Base-by-base conservation (phyloP, 2,329 filamentous ascomycete genomes). In the Fusarium tupiense region DNA sequence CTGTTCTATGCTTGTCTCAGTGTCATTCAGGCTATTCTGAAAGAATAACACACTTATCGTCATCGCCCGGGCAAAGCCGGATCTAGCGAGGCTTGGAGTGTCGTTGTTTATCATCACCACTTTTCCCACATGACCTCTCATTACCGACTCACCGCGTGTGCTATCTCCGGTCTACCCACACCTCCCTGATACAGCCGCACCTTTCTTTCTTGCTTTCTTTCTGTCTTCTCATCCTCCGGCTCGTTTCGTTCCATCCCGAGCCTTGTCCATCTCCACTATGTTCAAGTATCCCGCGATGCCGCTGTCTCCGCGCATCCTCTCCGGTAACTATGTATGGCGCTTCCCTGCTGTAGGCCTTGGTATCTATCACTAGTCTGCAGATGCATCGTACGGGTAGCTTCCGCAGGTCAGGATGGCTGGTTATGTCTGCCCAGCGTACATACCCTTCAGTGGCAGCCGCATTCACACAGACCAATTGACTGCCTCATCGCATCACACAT, bases 81-180 rank as follows among this genome's bases (percentile, higher is more conserved):
- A 59, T 72, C 46, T 35, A 53, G 57, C 44, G 40, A 66, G 35
- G 56, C 54, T 54, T 64, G 44, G 49, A 66, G 61, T 69, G 59
- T 59, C 33, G 47, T 64, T 49, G 65, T 44, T 57, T 57, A 61
- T 75, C 64, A 70, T 74, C 72, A 75, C 72, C 64, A 67, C 69
- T 69, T 75, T 74, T 73, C 59, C 72, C 72, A 75, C 72, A 75
- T 75, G 72, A 75, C 72, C 68, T 72, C 40, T 65, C 38, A 58
- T 60, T 41, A 47, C 60, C 71, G 62, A 58, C 69, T 62, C 59
- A 56, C 26, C 35, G 31, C 43, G 38, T 47, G 24, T 68, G 62
- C 65, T 72, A 74, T 74, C 64, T 62, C 57, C 37, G 52, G 58
- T 41, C 60, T 58, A 19, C 16, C 26, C 40, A 72, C 67, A 64